These are phyloP conservation scores for Auriscalpium microsporum DNA, from an alignment of 768 basidiomycete genomes.

Conservation along the genomic window DNA sequence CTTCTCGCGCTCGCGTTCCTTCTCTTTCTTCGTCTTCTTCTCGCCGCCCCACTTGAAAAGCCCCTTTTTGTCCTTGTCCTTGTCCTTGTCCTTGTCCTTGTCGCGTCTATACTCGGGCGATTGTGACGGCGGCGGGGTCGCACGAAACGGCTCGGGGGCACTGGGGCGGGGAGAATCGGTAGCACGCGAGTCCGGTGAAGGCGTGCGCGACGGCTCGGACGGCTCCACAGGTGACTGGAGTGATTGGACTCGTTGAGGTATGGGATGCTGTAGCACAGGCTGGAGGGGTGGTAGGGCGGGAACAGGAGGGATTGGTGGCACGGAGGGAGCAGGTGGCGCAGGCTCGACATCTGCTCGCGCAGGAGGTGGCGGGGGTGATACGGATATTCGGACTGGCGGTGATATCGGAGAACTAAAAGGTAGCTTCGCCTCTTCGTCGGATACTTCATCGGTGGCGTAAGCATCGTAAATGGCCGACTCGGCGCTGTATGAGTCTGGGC, in stretches of 20 bases:
- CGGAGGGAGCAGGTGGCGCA: neutral
- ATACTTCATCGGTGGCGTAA: conserved; percentile 57
- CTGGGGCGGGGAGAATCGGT: conserved; percentile 12
- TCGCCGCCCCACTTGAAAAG: conserved; percentile 32
- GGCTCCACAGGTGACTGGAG: conserved; percentile 34
- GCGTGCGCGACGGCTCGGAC: conserved; percentile 39
- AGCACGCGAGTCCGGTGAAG: conserved; percentile 38
- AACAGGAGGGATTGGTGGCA: neutral
- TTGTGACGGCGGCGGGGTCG: conserved; percentile 12
- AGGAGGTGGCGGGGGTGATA: conserved; percentile 6
- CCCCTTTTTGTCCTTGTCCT: conserved; percentile 60
- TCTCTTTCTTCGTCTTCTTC: conserved; percentile 42
- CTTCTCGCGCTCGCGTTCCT: conserved; percentile 40
- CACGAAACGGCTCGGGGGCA: conserved; percentile 15
- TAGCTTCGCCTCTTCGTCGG: conserved; percentile 15
- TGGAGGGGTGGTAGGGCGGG: conserved; percentile 8
- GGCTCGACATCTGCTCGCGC: conserved; percentile 3
- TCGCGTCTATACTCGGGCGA: conserved; percentile 24
- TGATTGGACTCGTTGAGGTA: conserved; percentile 16
- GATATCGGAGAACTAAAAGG: conserved; percentile 1
- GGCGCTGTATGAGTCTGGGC: conserved; percentile 74
- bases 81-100: conserved; percentile 63
- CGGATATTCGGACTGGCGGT: conserved; percentile 8
- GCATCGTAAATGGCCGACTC: conserved; percentile 80
- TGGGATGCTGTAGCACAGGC: conserved; percentile 15